Base-by-base conservation (phyloP, 2,329 filamentous ascomycete genomes). In the Raffaelea deltoideospora region DNA sequence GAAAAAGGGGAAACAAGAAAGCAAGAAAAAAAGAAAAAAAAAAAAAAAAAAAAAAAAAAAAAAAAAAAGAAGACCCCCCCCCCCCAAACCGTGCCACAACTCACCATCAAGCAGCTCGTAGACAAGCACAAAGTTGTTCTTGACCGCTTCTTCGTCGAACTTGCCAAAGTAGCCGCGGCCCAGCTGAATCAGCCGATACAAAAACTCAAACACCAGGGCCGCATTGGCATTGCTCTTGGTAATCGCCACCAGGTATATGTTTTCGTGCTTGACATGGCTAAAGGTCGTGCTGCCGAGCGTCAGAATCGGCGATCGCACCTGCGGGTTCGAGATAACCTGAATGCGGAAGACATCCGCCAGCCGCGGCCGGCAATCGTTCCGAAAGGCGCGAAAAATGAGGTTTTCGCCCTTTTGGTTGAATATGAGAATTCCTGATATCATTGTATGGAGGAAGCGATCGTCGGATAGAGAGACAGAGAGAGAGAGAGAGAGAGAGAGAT, bases 391-490 rank as follows among this genome's bases (percentile, higher is more conserved):
- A 67, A 98, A 95, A 60, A 98, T 98, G 54, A 98, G 83, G 62
- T 98, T 95, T 67, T 98, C 90, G 63, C 90, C 90, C 64, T 98
- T 98, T 60, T 98, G 90, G 50, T 98, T 98, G 72, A 98, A 98
- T 49, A 98, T 79, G 48, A 98, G 76, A 53, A 98, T 88, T 41
- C 90, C 90, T 49, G 88, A 96, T 49, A 98, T 69, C 92, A 98
- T 98, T 45, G 52, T 78, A n/a, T n/a, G 63, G 46, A 49, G 48
- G 18, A 3, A 9, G 22, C n/a, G 18, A 3, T 13, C 5, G 11
- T 10, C n/a, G n/a, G n/a, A n/a, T n/a, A 11, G 28, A 24, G 10
- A 18, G 28, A 26, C 10, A 10, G 41, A 6, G n/a, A 22, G 4
- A 5, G 10, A 10, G 9, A 11, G 15, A 23, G 22, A 37, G 15